Base-by-base conservation (phyloP, 352 stramenopile species). In the Blastocystis sp. region DNA sequence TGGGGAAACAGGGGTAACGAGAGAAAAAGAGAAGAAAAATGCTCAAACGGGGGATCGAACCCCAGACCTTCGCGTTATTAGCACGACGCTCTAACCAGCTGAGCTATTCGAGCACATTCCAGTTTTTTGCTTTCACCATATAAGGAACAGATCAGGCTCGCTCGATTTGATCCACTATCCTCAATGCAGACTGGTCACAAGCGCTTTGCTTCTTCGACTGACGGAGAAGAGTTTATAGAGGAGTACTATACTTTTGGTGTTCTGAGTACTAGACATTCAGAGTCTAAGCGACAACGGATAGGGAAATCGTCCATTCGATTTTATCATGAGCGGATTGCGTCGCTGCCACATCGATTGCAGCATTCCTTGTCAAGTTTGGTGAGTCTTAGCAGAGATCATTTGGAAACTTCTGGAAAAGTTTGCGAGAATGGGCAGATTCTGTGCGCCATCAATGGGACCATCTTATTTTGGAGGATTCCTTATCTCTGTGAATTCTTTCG, bases 61-160 rank as follows among this genome's bases (percentile, higher is more conserved):
- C 39, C 76, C 13, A 61, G 69, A 63, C 69, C 41, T 61, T 80
- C 69, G 69, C 69, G 69, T 61, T 80, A 80, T 61, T 64, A 80
- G 69, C 69, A 61, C 43, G 41, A 64, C 69, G 47, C 41, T 63
- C 47, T 80, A 62, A 80, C 50, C 70, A 64, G 50, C 70, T 64
- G 70, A 80, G 70, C 43, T 80, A 64, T 80, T 64, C 70, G 43
- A 64, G 70, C 70, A 41, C 34, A 34, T 1, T 34, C 29, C 29
- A 34, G 29, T 34, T 1, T 34, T 34, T 34, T 1, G 29, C 29
- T 34, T 34, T 34, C 29, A 34, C 29, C 1, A 34, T 1, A 34
- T 34, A 34, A 34, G 29, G 29, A 34, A 1, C 29, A 34, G 29
- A 34, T 0, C 29, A 34, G 1, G 29, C 29, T 34, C 29, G 29